These are phyloP conservation scores for Coniochaeta prunicola DNA, from an alignment of 2,329 filamentous ascomycete genomes.

Conservation along the genomic window DNA sequence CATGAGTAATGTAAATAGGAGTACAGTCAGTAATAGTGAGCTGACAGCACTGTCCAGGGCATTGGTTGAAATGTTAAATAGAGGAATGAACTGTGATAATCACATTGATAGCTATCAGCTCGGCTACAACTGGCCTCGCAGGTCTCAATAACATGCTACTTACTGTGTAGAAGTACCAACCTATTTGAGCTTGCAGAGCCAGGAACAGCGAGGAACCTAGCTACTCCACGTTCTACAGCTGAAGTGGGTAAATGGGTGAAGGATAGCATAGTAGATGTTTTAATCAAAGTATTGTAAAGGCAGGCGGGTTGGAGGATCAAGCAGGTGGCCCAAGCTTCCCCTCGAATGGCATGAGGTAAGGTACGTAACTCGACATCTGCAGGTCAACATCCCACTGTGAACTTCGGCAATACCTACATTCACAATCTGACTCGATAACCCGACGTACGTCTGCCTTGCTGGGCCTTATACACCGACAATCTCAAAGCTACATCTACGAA, in stretches of 20 bases:
- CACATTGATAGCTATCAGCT: no score
- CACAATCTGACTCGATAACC: neutral
- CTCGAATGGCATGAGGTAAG: neutral
- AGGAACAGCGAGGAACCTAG: no score
- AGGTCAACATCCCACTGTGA: neutral
- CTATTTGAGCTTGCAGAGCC: no score
- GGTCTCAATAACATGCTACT: no score
- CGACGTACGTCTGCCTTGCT: neutral
- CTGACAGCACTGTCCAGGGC: no score
- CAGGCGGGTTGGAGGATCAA: neutral
- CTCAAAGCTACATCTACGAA: neutral
- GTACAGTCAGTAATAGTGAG: neutral
- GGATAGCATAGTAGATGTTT: no score
- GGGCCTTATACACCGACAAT: neutral
- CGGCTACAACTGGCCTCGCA: no score
- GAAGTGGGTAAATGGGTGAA: neutral
- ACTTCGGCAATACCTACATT: neutral
- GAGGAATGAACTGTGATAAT: neutral
- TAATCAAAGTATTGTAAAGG: no score
- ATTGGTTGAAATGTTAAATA: no score
- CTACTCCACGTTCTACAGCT: neutral
- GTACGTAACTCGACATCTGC: neutral
- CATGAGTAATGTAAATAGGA: neutral
- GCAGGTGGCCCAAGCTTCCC: neutral
- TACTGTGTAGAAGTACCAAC: no score